Evolutionary conservation across 352 stramenopile genomes (phyloP).

Genomic region (Globisporangium sylvaticum): DNA sequence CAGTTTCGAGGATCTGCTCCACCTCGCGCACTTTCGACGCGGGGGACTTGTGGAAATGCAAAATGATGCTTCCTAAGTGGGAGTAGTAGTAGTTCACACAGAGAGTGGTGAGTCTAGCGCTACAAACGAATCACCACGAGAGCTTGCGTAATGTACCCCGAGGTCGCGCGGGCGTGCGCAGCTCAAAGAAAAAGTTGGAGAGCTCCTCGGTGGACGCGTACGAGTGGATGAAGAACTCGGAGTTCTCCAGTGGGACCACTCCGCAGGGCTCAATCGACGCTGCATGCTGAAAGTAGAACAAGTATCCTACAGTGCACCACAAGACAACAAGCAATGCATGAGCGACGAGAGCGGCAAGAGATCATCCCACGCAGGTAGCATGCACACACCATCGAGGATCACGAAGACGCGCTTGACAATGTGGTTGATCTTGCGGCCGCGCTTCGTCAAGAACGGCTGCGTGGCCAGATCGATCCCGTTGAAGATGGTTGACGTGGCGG

Average conservation of each 20-base stretch:
- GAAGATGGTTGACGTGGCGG: slow-evolving; percentile 31
- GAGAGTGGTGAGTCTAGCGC: background rate
- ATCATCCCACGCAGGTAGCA: background rate
- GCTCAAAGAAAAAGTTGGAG: slow-evolving; percentile 74
- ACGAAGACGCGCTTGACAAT: slow-evolving; percentile 75
- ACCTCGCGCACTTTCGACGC: slow-evolving; percentile 38
- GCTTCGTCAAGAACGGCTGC: slow-evolving; percentile 74
- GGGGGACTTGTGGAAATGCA: slow-evolving; percentile 69
- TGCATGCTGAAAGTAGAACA: slow-evolving; percentile 78
- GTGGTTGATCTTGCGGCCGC: slow-evolving; percentile 56
- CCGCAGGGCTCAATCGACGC: slow-evolving; percentile 49
- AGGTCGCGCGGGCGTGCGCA: slow-evolving; percentile 48
- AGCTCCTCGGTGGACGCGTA: slow-evolving; percentile 56
- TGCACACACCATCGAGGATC: slow-evolving; percentile 53
- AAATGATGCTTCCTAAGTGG: slow-evolving; percentile 54
- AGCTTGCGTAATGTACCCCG: slow-evolving; percentile 42
- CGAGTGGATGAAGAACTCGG: slow-evolving; percentile 70
- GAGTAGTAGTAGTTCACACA: background rate
- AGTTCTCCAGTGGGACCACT: slow-evolving; percentile 54
- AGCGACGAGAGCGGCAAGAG: background rate
- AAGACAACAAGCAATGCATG: background rate
- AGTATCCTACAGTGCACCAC: slow-evolving; percentile 34
- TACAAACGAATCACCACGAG: background rate
- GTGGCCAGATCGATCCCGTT: slow-evolving; percentile 54
- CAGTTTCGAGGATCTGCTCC: slow-evolving; percentile 48